Percentiles rank a stretch among this genome's conserved stretches.
Evolutionary conservation across 306 rosid genomes (phyloP).

Genomic region (Acmispon strigosus): DNA sequence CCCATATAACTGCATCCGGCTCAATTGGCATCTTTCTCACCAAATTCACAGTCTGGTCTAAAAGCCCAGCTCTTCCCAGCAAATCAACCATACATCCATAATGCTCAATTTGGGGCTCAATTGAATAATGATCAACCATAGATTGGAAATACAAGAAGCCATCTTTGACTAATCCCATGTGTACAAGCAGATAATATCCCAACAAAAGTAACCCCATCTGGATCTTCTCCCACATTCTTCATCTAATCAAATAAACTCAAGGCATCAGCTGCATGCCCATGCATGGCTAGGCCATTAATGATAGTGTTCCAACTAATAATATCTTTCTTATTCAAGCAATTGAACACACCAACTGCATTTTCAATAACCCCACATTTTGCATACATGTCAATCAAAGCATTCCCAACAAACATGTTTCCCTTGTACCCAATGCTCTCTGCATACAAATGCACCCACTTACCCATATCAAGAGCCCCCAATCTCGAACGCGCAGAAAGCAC

Average conservation of each 20-base stretch:
- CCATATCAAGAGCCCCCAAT: slow-evolving; percentile 76
- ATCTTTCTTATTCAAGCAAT: slow-evolving; percentile 25
- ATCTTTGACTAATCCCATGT: slow-evolving; percentile 62
- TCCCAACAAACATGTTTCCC: slow-evolving; percentile 50
- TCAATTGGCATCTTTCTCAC: slow-evolving; percentile 61
- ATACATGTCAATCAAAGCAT: slow-evolving; percentile 54
- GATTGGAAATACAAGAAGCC: slow-evolving; percentile 37
- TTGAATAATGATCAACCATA: slow-evolving; percentile 45
- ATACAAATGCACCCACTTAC: slow-evolving; percentile 49
- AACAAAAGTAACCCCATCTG: slow-evolving; percentile 42
- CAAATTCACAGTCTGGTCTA: slow-evolving; percentile 51
- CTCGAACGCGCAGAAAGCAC: slow-evolving; percentile 65
- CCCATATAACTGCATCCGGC: slow-evolving; percentile 48
- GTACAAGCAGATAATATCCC: slow-evolving; percentile 63
- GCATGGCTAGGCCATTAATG: slow-evolving; percentile 37
- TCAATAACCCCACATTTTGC: slow-evolving; percentile 73
- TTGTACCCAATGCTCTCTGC: slow-evolving; percentile 46
- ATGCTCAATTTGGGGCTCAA: slow-evolving; percentile 43
- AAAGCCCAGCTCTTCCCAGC: slow-evolving; percentile 48
- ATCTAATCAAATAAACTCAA: slow-evolving; percentile 51
- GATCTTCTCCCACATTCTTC: slow-evolving; percentile 43
- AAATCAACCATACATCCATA: slow-evolving; percentile 50
- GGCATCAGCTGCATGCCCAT: slow-evolving; percentile 56
- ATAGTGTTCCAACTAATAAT: slow-evolving; percentile 40
- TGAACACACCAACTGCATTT: slow-evolving; percentile 49